Evolutionary conservation across 73 alveolate genomes (phyloP), one percentile per base, ranked within the genome.

Genomic region (Stentor roeselii): DNA sequence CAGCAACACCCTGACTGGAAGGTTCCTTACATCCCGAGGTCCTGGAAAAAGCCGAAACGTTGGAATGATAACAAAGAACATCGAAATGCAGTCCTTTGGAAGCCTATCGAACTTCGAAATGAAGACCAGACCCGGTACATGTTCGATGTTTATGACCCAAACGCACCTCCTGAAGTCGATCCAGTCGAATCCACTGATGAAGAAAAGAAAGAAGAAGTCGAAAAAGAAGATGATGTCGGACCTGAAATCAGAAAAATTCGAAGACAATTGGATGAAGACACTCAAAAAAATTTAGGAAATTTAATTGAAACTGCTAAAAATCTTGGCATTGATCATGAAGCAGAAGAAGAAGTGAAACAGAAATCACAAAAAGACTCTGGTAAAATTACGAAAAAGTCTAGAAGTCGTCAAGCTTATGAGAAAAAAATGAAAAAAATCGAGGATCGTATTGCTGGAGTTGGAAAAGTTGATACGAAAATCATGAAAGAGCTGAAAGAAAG

Each of bases 21-120:
- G 36, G 88, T 90, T 11, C 93, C 93, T 14, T 87, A 90, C 42
- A 90, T 90, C 40, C 87, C 90, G 37, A 86, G 90, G 60, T 2
- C 85, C 42, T 11, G 80, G 2, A 21, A 67, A 67, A 40, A 36
- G 27, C 21, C 42, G 37, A 67, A 2, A 34, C 21, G 42, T 1
- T 11, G 14, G 42, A 21, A 11, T 30, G 37, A n/a, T 0, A 67
- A 67, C 42, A 40, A 67, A 21, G 37, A 67, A 67, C 34, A 21
- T 32, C 37, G 34, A 67, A 67, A 32, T 32, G 0, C 80, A 15
- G 37, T 21, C 37, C 21, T 67, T 21, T 67, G 80, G 80, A 21
- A 34, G 27, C 80, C 80, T 27, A n/a, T 67, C 34, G 80, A 67
- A 67, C n/a, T 32, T 27, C n/a, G 80, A 67, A 21, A 67, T 34